Evolutionary conservation across 108 stramenopile species (phyloP).

Genomic region (Cyclotella atomus): DNA sequence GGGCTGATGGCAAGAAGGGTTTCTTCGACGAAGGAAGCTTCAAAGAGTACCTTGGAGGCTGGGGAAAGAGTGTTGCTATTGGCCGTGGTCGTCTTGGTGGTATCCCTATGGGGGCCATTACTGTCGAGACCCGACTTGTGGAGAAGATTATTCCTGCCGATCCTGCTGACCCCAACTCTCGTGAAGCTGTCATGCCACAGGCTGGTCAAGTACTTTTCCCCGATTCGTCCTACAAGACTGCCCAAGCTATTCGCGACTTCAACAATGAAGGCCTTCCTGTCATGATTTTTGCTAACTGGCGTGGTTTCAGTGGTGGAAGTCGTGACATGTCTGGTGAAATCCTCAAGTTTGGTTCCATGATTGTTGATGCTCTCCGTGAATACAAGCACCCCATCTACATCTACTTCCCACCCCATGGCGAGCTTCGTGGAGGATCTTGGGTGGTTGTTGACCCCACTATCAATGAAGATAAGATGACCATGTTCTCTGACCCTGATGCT

Average conservation of each 20-base stretch:
- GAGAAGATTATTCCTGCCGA: constrained; percentile 96
- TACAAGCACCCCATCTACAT: constrained; percentile 97
- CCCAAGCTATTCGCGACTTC: constrained; percentile 96
- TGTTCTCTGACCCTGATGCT: constrained; percentile 97
- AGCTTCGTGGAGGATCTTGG: constrained; percentile 98
- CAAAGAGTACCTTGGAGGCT: constrained; percentile 95
- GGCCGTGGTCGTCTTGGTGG: constrained; percentile 98
- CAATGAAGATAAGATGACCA: constrained; percentile 97
- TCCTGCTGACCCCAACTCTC: constrained; percentile 95
- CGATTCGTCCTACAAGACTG: constrained; percentile 98
- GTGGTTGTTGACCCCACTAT: constrained; percentile 99
- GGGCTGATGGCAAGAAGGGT: constrained; percentile 76
- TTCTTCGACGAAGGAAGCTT: constrained; percentile 97
- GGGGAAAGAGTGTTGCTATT: constrained; percentile 97
- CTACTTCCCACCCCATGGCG: constrained; percentile 97
- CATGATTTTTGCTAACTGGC: constrained; percentile 99
- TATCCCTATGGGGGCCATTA: constrained; percentile 97
- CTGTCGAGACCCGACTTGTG: constrained; percentile 95
- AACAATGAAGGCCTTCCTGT: constrained; percentile 96
- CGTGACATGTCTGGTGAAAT: constrained; percentile 99
- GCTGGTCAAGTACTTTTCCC: constrained; percentile 98
- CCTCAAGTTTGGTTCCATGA: constrained; percentile 98
- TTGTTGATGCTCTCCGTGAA: constrained; percentile 96
- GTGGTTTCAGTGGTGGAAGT: constrained; percentile 97
- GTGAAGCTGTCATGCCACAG: constrained; percentile 95